These are phyloP conservation scores for Aspergillus panamensis DNA, from an alignment of 495 filamentous ascomycete species.

Conservation along the genomic window DNA sequence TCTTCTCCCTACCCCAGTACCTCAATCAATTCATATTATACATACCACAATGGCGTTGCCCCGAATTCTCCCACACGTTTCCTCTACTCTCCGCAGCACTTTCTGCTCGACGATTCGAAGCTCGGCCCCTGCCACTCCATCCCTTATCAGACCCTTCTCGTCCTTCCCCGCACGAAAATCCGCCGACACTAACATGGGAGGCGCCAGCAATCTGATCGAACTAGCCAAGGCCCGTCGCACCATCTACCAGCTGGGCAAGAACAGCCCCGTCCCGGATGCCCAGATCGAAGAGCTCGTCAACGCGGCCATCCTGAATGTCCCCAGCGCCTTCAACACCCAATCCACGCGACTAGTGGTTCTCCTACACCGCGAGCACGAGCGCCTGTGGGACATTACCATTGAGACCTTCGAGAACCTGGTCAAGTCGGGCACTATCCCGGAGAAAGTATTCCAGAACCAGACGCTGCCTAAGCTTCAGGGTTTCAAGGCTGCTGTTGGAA, in stretches of 20 bases:
- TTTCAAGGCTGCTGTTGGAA: constrained; percentile 47
- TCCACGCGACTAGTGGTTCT: constrained; percentile 49
- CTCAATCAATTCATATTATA: background rate
- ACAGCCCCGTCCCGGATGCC: constrained; percentile 44
- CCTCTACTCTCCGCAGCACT: constrained; percentile 22
- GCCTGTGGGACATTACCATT: constrained; percentile 48
- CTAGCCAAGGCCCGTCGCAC: constrained; percentile 45
- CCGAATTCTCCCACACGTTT: constrained; percentile 48
- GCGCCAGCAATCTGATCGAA: constrained; percentile 36
- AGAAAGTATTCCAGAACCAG: constrained; percentile 44
- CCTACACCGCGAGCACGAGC: constrained; percentile 46
- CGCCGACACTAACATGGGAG: constrained; percentile 22
- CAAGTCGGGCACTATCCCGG: constrained; percentile 30
- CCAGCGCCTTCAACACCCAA: constrained; percentile 56
- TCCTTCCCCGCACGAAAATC: constrained; percentile 47
- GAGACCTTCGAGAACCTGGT: constrained; percentile 39
- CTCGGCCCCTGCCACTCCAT: background rate
- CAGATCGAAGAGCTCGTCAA: constrained; percentile 50
- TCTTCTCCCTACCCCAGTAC: background rate
- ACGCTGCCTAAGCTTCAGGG: constrained; percentile 43
- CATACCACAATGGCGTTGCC: constrained; percentile 3
- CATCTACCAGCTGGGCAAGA: constrained; percentile 46
- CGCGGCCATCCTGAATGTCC: constrained; percentile 44
- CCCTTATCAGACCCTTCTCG: constrained; percentile 48
- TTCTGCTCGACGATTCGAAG: background rate